A percentile compares a stretch with the other conserved stretches of the same genome.
Evolutionary conservation across 495 filamentous ascomycete genomes (phyloP).

Genomic region (Neurospora sp.): DNA sequence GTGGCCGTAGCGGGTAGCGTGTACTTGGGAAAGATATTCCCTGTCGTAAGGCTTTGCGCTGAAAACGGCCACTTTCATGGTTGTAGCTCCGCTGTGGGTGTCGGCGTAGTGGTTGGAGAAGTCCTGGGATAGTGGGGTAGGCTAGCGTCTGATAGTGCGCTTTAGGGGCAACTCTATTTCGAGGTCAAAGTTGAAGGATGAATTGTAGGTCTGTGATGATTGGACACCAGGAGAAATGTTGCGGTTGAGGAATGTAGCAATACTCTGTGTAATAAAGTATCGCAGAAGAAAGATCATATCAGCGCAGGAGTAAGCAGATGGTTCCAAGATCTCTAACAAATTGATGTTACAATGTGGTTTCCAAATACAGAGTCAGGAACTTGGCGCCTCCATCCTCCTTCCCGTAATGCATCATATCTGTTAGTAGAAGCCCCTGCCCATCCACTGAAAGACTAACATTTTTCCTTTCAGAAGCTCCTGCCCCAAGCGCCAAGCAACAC

Average conservation of each 20-base stretch:
- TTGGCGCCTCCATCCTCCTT: neutral
- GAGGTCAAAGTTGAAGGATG: neutral
- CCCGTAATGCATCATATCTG: neutral
- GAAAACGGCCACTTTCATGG: slow-evolving; percentile 51
- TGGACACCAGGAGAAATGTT: neutral
- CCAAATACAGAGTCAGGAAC: neutral
- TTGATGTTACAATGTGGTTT: neutral
- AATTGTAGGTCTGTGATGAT: neutral
- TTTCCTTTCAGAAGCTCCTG: neutral
- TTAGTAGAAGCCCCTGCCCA: neutral
- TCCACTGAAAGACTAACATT: neutral
- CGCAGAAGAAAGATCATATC: neutral
- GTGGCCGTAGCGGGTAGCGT: neutral
- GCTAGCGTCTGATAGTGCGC: neutral
- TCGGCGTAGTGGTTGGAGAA: neutral
- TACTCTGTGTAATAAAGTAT: neutral
- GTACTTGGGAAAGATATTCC: slow-evolving; percentile 34
- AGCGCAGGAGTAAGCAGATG: neutral
- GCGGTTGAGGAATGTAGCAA: neutral
- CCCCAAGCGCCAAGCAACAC: neutral
- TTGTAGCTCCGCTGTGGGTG: neutral
- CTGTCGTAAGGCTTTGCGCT: slow-evolving; percentile 54
- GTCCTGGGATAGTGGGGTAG: neutral
- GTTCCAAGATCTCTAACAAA: neutral
- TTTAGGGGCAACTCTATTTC: neutral